Evolutionary conservation across 1,284 basidiomycete species (phyloP), one percentile per base, ranked within the genome.

Genomic region (Cryptococcus hybrid): DNA sequence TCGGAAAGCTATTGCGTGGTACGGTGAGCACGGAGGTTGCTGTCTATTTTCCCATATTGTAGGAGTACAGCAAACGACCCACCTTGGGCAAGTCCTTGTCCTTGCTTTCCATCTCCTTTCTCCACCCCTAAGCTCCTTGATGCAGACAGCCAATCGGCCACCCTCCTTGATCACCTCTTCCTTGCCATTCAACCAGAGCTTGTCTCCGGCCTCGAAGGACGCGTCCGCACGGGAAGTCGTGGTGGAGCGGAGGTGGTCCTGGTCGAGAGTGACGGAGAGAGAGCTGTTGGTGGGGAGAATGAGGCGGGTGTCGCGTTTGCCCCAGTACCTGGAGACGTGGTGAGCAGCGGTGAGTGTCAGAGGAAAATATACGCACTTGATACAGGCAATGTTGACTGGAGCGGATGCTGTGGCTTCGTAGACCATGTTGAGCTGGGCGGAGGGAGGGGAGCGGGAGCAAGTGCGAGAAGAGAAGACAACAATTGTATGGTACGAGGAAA

Each of bases 281-380:
- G 95, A 98, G 5, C 92, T 92, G 80, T 99, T 99, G 66, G 94
- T 98, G 36, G 95, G 95, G 55, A 99, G 83, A 74, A 98, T 97
- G 64, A 99, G 86, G 66, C 87, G 85, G 7, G 92, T 94, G 79
- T 98, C 89, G 64, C 94, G 88, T 81, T 99, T 99, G 65, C 95
- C 95, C 95, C 95, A 99, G 82, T 94, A 95, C 75, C 92, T 93
- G 9, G 50, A 18, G 15, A 24, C 7, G 34, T 12, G 47, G 47
- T 49, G 34, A 49, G 47, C 36, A 36, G 30, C 3, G 35, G 30
- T 12, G 12, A 13, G 30, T n/a, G 42, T 7, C 15, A 12, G 36
- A 18, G 40, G 34, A 8, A 30, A 30, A 30, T 30, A 30, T 30
- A 66, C 85, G 70, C 62, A 92, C 91, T 97, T 97, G 82, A 96